These are phyloP conservation scores for Yarrowia porcina DNA, from an alignment of 805 yeast genomes.

Conservation along the genomic window DNA sequence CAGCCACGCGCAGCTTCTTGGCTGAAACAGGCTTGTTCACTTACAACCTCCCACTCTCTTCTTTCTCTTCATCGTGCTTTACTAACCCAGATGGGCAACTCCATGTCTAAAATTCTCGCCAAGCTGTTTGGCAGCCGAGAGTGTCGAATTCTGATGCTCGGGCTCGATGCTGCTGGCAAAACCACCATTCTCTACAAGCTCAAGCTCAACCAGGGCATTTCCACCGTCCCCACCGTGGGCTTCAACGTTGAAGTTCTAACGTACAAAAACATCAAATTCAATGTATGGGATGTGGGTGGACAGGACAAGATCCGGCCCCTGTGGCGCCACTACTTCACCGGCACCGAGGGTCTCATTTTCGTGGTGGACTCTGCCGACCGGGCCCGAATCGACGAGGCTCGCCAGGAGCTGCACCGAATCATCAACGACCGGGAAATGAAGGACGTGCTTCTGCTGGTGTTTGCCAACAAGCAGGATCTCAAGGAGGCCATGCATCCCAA, in stretches of 20 bases:
- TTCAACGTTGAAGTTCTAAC: constrained; percentile 87
- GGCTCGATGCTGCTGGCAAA: constrained; percentile 90
- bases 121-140: constrained; percentile 54
- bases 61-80: too few species aligned
- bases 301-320: constrained; percentile 87
- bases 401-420: constrained; percentile 70
- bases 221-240: constrained; percentile 91
- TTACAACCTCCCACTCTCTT: neutral
- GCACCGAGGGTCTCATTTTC: constrained; percentile 86
- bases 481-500: constrained; percentile 70
- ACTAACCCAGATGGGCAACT: constrained; percentile 32
- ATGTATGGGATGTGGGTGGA: constrained; percentile 96
- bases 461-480: constrained; percentile 87
- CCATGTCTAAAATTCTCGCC: constrained; percentile 37
- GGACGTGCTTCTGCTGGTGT: constrained; percentile 71
- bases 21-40: neutral
- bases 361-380: constrained; percentile 82
- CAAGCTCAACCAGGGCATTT: constrained; percentile 66
- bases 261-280: constrained; percentile 75
- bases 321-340: constrained; percentile 95
- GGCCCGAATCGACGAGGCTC: constrained; percentile 71
- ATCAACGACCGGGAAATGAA: constrained; percentile 80
- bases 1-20: neutral
- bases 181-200: constrained; percentile 82
- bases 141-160: constrained; percentile 78